phyloP scores from a whole-genome alignment of 805 yeast species.

The Metschnikowia colocasiae region DNA sequence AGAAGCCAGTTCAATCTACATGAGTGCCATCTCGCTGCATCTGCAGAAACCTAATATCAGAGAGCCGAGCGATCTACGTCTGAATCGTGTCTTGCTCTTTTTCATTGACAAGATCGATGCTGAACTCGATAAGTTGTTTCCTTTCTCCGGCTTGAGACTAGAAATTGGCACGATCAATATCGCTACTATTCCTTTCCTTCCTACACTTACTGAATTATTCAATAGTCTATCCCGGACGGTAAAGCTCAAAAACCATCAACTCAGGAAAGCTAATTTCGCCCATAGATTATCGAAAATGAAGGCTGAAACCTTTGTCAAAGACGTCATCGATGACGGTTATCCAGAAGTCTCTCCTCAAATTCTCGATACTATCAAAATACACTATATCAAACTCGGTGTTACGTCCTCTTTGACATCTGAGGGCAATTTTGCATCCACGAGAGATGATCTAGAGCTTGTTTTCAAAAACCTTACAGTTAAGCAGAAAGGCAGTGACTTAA shows the following conservation, averaged over 20 bases:
- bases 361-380: slow-evolving; percentile 27
- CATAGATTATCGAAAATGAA: neutral
- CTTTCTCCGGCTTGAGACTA: slow-evolving; percentile 33
- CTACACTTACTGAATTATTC: slow-evolving; percentile 34
- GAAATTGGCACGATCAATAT: slow-evolving; percentile 39
- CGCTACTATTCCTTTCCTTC: slow-evolving; percentile 44
- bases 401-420: slow-evolving; percentile 41
- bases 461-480: slow-evolving; percentile 34
- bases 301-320: slow-evolving; percentile 7
- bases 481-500: slow-evolving; percentile 39
- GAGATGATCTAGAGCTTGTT: slow-evolving; percentile 24
- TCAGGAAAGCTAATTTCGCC: slow-evolving; percentile 16
- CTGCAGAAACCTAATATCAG: slow-evolving; percentile 17
- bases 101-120: slow-evolving; percentile 36
- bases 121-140: slow-evolving; percentile 47
- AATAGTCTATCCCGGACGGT: slow-evolving; percentile 35
- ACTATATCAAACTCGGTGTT: slow-evolving; percentile 38
- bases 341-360: slow-evolving; percentile 2
- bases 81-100: slow-evolving; percentile 21
- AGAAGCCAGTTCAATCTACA: slow-evolving; percentile 67
- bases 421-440: slow-evolving; percentile 42
- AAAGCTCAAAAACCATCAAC: slow-evolving; percentile 32
- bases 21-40: slow-evolving; percentile 72
- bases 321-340: slow-evolving; percentile 5
- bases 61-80: neutral